A percentile compares a stretch with the other conserved stretches of the same genome.
Conservation (phyloP, 2,329 filamentous ascomycete species). For the Metarhizium album region DNA sequence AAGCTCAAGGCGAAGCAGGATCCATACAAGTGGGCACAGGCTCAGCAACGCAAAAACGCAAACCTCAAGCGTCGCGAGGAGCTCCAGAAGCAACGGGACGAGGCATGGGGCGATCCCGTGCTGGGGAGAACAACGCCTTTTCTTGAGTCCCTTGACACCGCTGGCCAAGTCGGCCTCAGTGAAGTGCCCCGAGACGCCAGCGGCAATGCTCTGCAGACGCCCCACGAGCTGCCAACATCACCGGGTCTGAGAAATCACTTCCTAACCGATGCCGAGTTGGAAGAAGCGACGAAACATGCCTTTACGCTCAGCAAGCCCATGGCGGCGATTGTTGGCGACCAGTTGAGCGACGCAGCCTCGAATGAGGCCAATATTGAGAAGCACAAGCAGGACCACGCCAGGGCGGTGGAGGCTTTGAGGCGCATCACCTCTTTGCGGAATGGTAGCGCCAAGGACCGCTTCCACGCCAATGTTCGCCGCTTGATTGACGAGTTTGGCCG, state of each 20-base stretch:
- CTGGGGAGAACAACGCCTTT: slow-evolving; percentile 73
- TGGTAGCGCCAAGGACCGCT: slow-evolving; percentile 65
- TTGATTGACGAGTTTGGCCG: slow-evolving; percentile 84
- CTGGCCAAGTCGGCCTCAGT: slow-evolving; percentile 34
- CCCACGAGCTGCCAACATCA: slow-evolving; percentile 34
- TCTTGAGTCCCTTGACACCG: slow-evolving; percentile 67
- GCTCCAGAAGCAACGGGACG: slow-evolving; percentile 53
- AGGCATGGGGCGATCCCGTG: slow-evolving; percentile 64
- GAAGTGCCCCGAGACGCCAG: slow-evolving; percentile 27
- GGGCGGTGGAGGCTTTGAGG: slow-evolving; percentile 62
- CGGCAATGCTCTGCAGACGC: slow-evolving; percentile 28
- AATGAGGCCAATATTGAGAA: slow-evolving; percentile 21
- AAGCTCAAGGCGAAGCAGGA: slow-evolving; percentile 61
- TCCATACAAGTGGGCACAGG: slow-evolving; percentile 72
- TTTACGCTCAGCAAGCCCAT: slow-evolving; percentile 55
- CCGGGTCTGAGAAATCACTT: slow-evolving; percentile 62
- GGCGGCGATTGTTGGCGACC: slow-evolving; percentile 20
- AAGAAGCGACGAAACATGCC: slow-evolving; percentile 55
- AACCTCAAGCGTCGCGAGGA: slow-evolving; percentile 67
- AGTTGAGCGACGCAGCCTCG: slow-evolving; percentile 30
- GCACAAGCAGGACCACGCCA: slow-evolving; percentile 49
- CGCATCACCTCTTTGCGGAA: slow-evolving; percentile 73
- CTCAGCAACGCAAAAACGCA: slow-evolving; percentile 71
- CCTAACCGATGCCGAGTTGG: slow-evolving; percentile 56
- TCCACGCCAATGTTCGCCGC: slow-evolving; percentile 71